A percentile compares a stretch with the other conserved stretches of the same genome.
Evolutionary conservation across 108 stramenopile species (phyloP).

Genomic region (Cylindrotheca fusiformis): DNA sequence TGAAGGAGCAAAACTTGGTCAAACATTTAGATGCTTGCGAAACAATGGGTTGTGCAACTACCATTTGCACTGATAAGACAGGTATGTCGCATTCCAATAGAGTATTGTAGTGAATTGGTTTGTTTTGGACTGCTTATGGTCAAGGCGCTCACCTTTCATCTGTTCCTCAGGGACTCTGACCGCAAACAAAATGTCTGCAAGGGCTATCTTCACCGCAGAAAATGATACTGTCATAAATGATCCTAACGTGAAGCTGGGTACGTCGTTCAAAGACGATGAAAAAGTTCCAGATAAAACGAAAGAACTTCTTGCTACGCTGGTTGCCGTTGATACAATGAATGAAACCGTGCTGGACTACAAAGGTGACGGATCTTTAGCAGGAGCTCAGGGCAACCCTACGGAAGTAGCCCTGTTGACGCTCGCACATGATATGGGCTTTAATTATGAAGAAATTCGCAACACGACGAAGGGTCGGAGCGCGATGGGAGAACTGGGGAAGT

Average conservation of each 20-base stretch:
- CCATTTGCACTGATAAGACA: constrained; percentile 98
- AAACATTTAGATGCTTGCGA: constrained; percentile 97
- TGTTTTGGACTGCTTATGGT: not conserved
- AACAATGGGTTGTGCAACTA: constrained; percentile 99
- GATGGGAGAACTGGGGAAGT: constrained; percentile 54
- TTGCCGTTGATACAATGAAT: constrained; percentile 83
- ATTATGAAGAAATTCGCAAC: constrained; percentile 69
- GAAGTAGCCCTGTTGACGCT: constrained; percentile 89
- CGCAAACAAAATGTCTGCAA: constrained; percentile 94
- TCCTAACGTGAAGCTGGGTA: constrained; percentile 45
- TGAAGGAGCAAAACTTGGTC: constrained; percentile 92
- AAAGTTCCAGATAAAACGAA: constrained; percentile 27
- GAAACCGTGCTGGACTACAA: constrained; percentile 59
- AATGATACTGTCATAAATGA: constrained; percentile 53
- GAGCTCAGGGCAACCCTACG: constrained; percentile 88
- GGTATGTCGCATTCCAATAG: constrained; percentile 31
- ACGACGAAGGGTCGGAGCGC: constrained; percentile 62
- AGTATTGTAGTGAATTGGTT: not conserved
- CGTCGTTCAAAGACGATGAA: constrained; percentile 3
- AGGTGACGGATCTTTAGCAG: constrained; percentile 25
- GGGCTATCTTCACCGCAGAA: constrained; percentile 49
- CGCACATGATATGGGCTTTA: constrained; percentile 54
- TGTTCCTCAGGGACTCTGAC: constrained; percentile 84
- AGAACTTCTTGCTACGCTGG: constrained; percentile 42
- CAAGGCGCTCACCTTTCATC: not conserved